phyloP scores from a whole-genome alignment of 306 rosid genomes.

The Urtica urens region DNA sequence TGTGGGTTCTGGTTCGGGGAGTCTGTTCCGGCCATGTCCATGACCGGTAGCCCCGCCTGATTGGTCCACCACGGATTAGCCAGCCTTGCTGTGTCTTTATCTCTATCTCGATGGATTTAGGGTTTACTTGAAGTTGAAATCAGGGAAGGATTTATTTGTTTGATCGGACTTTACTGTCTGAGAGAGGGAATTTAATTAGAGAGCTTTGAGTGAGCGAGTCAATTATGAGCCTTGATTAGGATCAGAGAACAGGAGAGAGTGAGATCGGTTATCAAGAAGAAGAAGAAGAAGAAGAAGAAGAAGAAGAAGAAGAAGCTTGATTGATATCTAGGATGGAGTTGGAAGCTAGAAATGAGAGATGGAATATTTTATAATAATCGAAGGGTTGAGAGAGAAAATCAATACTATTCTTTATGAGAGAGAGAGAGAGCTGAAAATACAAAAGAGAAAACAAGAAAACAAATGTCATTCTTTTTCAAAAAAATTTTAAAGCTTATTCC shows the following conservation, averaged over 20 bases:
- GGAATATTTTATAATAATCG: background rate
- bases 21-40: conserved; percentile 52
- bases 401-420: conserved; percentile 1
- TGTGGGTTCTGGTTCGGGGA: conserved; percentile 34
- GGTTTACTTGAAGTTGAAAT: background rate
- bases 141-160: background rate
- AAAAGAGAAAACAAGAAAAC: conserved; percentile 11
- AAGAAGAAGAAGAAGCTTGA: conserved; percentile 42
- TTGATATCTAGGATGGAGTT: conserved; percentile 24
- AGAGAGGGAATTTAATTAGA: background rate
- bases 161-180: background rate
- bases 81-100: conserved; percentile 30
- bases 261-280: background rate
- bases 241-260: background rate
- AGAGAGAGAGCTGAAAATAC: background rate
- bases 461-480: background rate
- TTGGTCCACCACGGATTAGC: conserved; percentile 97
- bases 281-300: conserved; percentile 17
- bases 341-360: conserved; percentile 15
- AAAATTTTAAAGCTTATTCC: conserved; percentile 8
- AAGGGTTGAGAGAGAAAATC: conserved; percentile 13
- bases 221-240: too few species aligned
- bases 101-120: background rate
- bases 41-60: conserved; percentile 66
- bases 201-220: too few species aligned